Conservation (phyloP, 148 eudicot genomes). For the Rhododendron griersonianum region DNA sequence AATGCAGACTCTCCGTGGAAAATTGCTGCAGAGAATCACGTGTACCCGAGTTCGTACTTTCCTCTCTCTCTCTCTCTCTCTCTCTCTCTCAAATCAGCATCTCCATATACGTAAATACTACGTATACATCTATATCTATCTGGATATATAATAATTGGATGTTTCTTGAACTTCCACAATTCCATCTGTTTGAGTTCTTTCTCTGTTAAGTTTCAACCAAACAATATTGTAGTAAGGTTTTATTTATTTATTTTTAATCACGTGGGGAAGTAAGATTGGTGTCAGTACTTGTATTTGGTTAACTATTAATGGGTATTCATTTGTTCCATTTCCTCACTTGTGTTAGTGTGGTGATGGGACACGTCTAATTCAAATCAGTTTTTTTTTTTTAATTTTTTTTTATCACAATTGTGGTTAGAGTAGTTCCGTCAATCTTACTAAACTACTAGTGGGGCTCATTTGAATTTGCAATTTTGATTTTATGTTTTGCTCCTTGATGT, state of each 20-base stretch:
- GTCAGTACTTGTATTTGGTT: not conserved
- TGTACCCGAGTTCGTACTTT: slow-evolving; percentile 35
- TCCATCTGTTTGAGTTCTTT: not conserved
- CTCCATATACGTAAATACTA: not conserved
- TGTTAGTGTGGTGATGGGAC: too few species aligned
- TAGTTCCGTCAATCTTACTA: not conserved
- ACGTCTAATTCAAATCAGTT: too few species aligned
- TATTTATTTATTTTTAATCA: not conserved
- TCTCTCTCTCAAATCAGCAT: not conserved
- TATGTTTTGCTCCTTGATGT: not conserved
- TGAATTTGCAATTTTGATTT: not conserved
- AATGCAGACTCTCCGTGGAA: slow-evolving; percentile 40
- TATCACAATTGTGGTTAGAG: not conserved
- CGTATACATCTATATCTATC: not conserved
- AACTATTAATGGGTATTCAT: not conserved
- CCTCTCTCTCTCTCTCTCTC: not conserved
- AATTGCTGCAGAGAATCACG: slow-evolving; percentile 24
- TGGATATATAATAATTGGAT: not conserved
- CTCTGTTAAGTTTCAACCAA: not conserved
- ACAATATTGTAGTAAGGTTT: not conserved
- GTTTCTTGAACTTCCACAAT: not conserved
- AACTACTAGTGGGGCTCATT: too few species aligned
- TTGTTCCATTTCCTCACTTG: not conserved
- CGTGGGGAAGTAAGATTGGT: not conserved
- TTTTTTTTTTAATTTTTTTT: too few species aligned